Base-by-base conservation (phyloP, 331 rosid species). In the Stylosanthes scabra region DNA sequence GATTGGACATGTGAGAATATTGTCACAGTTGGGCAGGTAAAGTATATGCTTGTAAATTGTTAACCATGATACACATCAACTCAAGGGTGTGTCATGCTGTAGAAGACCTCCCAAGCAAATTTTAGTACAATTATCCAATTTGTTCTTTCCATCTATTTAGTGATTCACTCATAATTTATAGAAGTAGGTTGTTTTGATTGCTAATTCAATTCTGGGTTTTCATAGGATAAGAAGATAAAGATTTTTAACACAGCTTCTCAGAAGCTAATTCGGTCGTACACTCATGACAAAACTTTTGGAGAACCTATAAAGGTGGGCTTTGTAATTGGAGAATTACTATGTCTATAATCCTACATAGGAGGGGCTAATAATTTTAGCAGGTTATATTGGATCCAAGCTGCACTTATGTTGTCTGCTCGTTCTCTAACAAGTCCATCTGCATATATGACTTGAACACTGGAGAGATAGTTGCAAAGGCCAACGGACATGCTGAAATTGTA, bases 1-100 rank as follows among this genome's bases (percentile, higher is more conserved):
- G 91, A 90, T 81, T 82, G 79, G 69, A 74, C 75, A 70, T 45
- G 60, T 62, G 88, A 85, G 46, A 76, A 79, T 73, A 88, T 81
- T 52, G 86, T 90, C 62, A 90, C 96, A 52, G 91, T 83, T 79
- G 91, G 96, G 74, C 93, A 86, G 96, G 96, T 90, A 73, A 81
- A 70, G 66, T 75, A 74, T 28, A 68, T 54, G 66, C 56, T 68
- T 29, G 74, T 31, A 34, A 34, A 5, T 34, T 34, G 74, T 31
- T 27, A 28, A 34, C 65, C 11, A 40, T 49, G 50, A 45, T 66
- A 62, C 41, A 69, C 74, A 28, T 25, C 54, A 37, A 63, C 54
- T 80, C 78, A 47, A 60, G 50, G 27, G 60, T 31, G 63, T 73
- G 52, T 76, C 71, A 50, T 29, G 65, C 62, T 20, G 45, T 59